Conservation (phyloP, 106 monocot species). For the Acanthochlamys bracteata region DNA sequence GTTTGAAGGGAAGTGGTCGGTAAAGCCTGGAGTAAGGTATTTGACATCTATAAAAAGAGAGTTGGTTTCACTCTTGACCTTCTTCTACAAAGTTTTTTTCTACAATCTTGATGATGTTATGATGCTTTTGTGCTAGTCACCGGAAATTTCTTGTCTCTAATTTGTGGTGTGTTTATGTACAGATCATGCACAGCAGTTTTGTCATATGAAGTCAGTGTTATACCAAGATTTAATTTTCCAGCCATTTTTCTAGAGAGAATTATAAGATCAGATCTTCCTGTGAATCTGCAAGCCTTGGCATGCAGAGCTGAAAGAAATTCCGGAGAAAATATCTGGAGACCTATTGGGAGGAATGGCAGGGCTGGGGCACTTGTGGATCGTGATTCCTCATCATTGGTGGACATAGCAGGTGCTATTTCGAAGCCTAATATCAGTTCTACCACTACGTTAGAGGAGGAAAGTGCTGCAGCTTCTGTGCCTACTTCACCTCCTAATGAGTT, state of each 20-base stretch:
- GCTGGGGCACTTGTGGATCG: constrained; percentile 1
- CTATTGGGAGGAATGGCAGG: not conserved
- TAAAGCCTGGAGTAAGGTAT: constrained; percentile 75
- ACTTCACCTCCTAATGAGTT: constrained; percentile 26
- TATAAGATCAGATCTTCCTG: constrained; percentile 91
- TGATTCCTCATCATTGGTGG: constrained; percentile 1
- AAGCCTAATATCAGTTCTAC: constrained; percentile 6
- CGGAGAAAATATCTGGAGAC: constrained; percentile 9
- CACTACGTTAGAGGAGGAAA: constrained; percentile 15
- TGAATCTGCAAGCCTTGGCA: constrained; percentile 78
- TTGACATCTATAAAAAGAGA: too few species aligned
- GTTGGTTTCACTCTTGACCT: too few species aligned
- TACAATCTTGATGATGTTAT: too few species aligned
- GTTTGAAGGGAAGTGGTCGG: constrained; percentile 96
- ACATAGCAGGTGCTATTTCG: constrained; percentile 1
- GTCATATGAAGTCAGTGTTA: constrained; percentile 82
- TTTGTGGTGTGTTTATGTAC: constrained; percentile 4
- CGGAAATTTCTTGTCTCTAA: too few species aligned
- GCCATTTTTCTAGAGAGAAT: constrained; percentile 96
- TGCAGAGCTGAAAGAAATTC: constrained; percentile 58
- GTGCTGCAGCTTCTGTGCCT: constrained; percentile 11
- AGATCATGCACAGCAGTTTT: constrained; percentile 61
- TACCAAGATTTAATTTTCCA: constrained; percentile 85
- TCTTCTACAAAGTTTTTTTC: too few species aligned
- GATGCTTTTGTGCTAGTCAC: too few species aligned